Conservation (phyloP, 176 grass and related monocot genomes). For the Oryza officinalis region DNA sequence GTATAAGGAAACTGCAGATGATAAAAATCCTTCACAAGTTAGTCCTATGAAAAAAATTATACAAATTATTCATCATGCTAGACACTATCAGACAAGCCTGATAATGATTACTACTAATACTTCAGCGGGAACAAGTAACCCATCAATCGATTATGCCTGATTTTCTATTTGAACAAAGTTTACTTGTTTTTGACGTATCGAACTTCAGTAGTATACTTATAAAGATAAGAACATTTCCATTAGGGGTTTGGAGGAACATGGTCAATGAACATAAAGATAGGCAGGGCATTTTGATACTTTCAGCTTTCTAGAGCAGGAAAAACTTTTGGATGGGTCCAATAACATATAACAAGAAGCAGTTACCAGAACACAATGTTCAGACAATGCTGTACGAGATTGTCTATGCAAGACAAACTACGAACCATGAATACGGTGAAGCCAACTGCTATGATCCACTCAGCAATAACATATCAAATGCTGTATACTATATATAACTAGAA, state of each 20-base stretch:
- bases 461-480: neutral
- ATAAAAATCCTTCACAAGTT: neutral
- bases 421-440: neutral
- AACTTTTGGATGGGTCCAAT: neutral
- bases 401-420: neutral
- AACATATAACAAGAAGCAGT: neutral
- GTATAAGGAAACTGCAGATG: conserved; percentile 16
- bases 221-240: neutral
- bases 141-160: neutral
- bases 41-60: neutral
- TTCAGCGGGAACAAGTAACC: neutral
- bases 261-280: neutral
- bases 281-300: neutral
- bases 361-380: neutral
- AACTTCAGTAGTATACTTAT: neutral
- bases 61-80: neutral
- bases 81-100: neutral
- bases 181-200: neutral
- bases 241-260: neutral
- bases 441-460: neutral
- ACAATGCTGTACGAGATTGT: neutral
- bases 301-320: neutral
- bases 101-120: neutral
- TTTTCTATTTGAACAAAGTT: neutral
- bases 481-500: neutral